These are phyloP conservation scores for Verticillium longisporum DNA, from an alignment of 2,329 filamentous ascomycete species.

Conservation along the genomic window DNA sequence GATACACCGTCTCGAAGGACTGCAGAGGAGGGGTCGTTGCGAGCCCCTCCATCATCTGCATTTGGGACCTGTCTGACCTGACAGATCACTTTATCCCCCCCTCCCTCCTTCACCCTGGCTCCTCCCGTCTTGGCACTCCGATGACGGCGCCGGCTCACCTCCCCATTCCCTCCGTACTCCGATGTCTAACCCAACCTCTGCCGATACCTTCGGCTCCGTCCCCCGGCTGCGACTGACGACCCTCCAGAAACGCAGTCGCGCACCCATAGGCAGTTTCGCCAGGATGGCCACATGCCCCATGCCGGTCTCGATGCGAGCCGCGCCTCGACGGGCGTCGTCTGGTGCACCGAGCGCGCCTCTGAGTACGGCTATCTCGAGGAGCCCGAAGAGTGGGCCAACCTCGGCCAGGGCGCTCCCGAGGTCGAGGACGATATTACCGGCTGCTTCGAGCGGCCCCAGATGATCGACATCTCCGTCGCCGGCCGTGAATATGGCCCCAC, in stretches of 20 bases:
- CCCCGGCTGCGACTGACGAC: conserved; percentile 26
- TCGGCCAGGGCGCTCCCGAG: conserved; percentile 90
- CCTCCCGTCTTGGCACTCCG: conserved; percentile 25
- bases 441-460: conserved; percentile 75
- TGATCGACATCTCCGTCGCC: conserved; percentile 70
- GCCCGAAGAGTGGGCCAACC: conserved; percentile 80
- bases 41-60: background rate
- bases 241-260: conserved; percentile 70
- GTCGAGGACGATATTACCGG: conserved; percentile 89
- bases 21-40: background rate
- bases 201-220: conserved; percentile 50
- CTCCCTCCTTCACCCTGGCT: background rate
- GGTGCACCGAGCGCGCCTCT: conserved; percentile 80
- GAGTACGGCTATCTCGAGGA: conserved; percentile 85
- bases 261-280: conserved; percentile 83
- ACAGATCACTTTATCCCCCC: background rate
- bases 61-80: background rate
- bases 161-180: conserved; percentile 46
- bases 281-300: conserved; percentile 81
- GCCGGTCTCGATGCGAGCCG: conserved; percentile 83
- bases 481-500: conserved; percentile 90
- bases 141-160: conserved; percentile 47
- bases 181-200: conserved; percentile 7
- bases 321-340: conserved; percentile 89
- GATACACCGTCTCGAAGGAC: background rate